A percentile compares a stretch with the other conserved stretches of the same genome.
These are phyloP conservation scores for Geum urbanum DNA, from an alignment of 306 rosid species.

Conservation along the genomic window DNA sequence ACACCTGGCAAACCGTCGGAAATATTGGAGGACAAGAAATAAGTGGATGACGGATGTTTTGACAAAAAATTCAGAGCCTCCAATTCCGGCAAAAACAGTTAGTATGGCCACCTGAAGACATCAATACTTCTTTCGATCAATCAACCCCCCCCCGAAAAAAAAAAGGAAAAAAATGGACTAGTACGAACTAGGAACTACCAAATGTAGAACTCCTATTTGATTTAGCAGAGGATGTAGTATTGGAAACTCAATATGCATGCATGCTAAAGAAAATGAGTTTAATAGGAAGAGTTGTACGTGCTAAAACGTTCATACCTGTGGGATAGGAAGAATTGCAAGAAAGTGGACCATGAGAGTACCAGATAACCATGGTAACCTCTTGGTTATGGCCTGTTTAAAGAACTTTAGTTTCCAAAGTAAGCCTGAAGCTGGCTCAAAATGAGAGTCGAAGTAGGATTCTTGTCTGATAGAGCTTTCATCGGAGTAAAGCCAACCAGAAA, in stretches of 20 bases:
- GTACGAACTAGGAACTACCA: no score
- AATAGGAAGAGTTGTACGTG: not conserved
- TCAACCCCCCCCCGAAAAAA: no score
- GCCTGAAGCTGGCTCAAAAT: conserved; percentile 4
- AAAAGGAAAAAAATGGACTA: no score
- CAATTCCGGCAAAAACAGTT: not conserved
- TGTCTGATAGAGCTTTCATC: not conserved
- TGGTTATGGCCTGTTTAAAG: not conserved
- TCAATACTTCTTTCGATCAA: not conserved
- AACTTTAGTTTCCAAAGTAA: not conserved
- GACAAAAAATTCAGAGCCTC: not conserved
- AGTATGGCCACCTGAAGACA: not conserved
- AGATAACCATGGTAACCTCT: conserved; percentile 2
- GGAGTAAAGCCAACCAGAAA: not conserved
- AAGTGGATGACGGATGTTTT: not conserved
- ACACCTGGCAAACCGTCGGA: not conserved
- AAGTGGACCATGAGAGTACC: not conserved
- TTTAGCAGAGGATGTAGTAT: no score
- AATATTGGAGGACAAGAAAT: not conserved
- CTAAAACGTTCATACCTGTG: conserved; percentile 5
- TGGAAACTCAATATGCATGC: not conserved
- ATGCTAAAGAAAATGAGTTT: not conserved
- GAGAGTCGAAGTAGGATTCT: not conserved
- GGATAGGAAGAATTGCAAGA: conserved; percentile 23
- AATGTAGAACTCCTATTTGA: no score